phyloP scores from a whole-genome alignment of 2,329 filamentous ascomycete species.

The Malbranchea cinnamomea region DNA sequence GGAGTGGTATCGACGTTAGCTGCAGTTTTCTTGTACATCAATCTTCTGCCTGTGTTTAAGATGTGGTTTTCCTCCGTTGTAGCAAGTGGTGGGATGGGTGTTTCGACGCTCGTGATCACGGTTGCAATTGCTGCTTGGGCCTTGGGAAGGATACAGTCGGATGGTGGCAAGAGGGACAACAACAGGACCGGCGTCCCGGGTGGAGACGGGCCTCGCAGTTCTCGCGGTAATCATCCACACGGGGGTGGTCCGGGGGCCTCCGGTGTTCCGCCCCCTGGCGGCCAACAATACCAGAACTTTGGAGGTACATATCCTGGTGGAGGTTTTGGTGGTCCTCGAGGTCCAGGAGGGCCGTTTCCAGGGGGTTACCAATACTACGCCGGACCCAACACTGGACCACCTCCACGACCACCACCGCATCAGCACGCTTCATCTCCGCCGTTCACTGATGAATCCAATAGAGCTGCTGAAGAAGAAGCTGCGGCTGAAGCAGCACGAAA shows the following conservation, averaged over 20 bases:
- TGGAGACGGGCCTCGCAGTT: conserved; percentile 6
- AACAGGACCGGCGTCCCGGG: no score
- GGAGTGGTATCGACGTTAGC: conserved; percentile 67
- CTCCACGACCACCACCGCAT: conserved; percentile 6
- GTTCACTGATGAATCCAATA: no score
- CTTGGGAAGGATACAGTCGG: conserved; percentile 48
- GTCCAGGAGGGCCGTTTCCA: conserved; percentile 12
- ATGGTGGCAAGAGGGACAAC: conserved; percentile 25
- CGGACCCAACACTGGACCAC: conserved; percentile 4
- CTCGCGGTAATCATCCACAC: conserved; percentile 16
- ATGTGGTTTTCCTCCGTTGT: conserved; percentile 59
- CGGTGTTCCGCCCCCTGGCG: conserved; percentile 12
- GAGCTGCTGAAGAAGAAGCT: no score
- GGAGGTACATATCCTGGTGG: conserved; percentile 15
- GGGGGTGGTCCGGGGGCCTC: conserved; percentile 18
- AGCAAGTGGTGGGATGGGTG: conserved; percentile 56
- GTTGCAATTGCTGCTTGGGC: conserved; percentile 70
- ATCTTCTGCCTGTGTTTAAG: conserved; percentile 57
- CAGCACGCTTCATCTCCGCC: conserved; percentile 4
- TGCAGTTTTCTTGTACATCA: conserved; percentile 56
- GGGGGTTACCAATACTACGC: conserved; percentile 8
- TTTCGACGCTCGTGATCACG: conserved; percentile 54
- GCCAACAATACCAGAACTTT: conserved; percentile 15
- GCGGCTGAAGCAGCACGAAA: no score
- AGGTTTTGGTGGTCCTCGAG: conserved; percentile 15